Conservation (phyloP, 2,329 filamentous ascomycete genomes). For the Alternaria angustiovoidea region DNA sequence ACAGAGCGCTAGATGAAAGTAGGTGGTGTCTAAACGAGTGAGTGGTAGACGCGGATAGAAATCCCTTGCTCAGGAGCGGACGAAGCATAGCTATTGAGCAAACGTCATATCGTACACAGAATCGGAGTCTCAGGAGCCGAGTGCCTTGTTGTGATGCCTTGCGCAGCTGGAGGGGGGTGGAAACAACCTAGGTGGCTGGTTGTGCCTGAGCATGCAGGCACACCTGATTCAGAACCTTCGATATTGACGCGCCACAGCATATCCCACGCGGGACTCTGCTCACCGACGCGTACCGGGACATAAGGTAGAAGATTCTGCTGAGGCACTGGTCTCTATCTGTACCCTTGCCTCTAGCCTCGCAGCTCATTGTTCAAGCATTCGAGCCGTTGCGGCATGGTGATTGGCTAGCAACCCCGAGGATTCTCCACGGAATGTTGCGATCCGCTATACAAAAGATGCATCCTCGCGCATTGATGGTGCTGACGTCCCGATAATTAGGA, state of each 20-base stretch:
- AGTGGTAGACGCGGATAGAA: conserved; percentile 16
- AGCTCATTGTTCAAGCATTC: conserved; percentile 11
- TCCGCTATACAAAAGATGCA: neutral
- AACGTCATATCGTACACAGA: conserved; percentile 2
- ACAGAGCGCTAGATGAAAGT: conserved; percentile 34
- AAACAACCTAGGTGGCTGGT: conserved; percentile 17
- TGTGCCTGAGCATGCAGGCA: conserved; percentile 10
- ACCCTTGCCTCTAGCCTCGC: neutral
- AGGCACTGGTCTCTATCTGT: neutral
- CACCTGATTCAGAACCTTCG: conserved; percentile 10
- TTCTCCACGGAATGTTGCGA: conserved; percentile 7
- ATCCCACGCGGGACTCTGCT: neutral
- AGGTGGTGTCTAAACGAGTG: conserved; percentile 17
- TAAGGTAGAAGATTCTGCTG: neutral
- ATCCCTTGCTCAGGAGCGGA: neutral
- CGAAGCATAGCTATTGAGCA: conserved; percentile 12
- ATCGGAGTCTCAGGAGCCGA: conserved; percentile 21
- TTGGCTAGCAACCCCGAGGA: conserved; percentile 1
- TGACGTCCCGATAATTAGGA: neutral
- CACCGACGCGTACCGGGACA: neutral
- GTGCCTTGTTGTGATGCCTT: conserved; percentile 9
- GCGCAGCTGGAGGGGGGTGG: conserved; percentile 11
- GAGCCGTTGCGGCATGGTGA: neutral
- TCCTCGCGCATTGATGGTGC: conserved; percentile 10
- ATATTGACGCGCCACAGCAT: conserved; percentile 2